phyloP scores from a whole-genome alignment of 345 rosid genomes.

The Arabidopsis thaliana region DNA sequence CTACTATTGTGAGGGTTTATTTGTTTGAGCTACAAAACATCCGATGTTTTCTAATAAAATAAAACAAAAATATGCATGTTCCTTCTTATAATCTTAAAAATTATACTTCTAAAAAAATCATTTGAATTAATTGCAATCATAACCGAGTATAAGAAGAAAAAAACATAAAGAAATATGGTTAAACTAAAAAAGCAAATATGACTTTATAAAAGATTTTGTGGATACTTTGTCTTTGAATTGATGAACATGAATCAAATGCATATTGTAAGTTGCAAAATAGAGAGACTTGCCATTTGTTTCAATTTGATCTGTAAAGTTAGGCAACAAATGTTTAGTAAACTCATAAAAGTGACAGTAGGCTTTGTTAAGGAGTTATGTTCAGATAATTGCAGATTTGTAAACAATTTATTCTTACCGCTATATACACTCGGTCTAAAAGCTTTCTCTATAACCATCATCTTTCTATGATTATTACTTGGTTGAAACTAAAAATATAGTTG shows the following conservation, averaged over 20 bases:
- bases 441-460: background rate
- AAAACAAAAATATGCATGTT: background rate
- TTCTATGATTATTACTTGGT: background rate
- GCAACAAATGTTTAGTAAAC: background rate
- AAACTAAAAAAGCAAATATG: background rate
- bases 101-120: background rate
- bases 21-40: conserved; percentile 15
- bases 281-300: background rate
- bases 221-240: background rate
- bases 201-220: background rate
- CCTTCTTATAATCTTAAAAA: background rate
- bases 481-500: background rate
- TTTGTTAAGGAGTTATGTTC: background rate
- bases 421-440: background rate
- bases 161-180: background rate
- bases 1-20: conserved; percentile 5
- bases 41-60: background rate
- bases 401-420: background rate
- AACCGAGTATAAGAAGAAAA: no score
- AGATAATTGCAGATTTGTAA: background rate
- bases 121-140: background rate
- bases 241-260: conserved; percentile 2
- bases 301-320: background rate
- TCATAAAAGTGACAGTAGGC: background rate
- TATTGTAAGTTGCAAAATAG: background rate